A percentile compares a stretch with the other conserved stretches of the same genome.
phyloP scores from a whole-genome alignment of 129 eudicot species.

The Arctium lappa region DNA sequence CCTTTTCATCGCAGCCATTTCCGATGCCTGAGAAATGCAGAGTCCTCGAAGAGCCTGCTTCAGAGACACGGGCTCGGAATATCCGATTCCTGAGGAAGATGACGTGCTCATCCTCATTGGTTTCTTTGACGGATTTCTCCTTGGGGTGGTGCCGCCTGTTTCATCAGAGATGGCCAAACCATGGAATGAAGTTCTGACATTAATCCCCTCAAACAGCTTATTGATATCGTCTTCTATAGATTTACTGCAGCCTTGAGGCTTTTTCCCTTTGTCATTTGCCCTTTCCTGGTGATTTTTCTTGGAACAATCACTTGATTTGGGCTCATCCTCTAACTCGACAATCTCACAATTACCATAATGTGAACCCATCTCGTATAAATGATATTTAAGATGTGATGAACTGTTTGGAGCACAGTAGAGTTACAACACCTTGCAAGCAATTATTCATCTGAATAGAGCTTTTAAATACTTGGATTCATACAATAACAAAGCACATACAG shows the following conservation, averaged over 20 bases:
- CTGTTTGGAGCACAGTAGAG: background rate
- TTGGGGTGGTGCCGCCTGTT: conserved; percentile 19
- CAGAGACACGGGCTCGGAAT: conserved; percentile 61
- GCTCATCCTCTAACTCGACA: conserved; percentile 55
- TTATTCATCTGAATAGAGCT: background rate
- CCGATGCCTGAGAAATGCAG: conserved; percentile 31
- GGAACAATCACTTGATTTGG: conserved; percentile 14
- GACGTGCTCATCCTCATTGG: conserved; percentile 54
- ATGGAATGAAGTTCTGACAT: conserved; percentile 45
- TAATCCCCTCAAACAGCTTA: conserved; percentile 69
- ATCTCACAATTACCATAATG: conserved; percentile 58
- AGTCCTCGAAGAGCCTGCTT: conserved; percentile 27
- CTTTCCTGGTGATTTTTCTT: conserved; percentile 15
- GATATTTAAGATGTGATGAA: background rate
- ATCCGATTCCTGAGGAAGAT: conserved; percentile 51
- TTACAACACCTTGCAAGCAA: background rate
- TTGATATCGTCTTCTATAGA: conserved; percentile 68
- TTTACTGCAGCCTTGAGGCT: conserved; percentile 44
- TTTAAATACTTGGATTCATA: background rate
- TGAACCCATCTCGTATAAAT: conserved; percentile 39
- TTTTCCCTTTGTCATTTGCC: conserved; percentile 38
- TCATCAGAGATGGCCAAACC: conserved; percentile 35
- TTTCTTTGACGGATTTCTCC: conserved; percentile 62
- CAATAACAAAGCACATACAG: background rate
- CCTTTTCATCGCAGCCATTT: conserved; percentile 39